Base-by-base conservation (phyloP, 805 yeast species). In the Martiniozyma abietophila region DNA sequence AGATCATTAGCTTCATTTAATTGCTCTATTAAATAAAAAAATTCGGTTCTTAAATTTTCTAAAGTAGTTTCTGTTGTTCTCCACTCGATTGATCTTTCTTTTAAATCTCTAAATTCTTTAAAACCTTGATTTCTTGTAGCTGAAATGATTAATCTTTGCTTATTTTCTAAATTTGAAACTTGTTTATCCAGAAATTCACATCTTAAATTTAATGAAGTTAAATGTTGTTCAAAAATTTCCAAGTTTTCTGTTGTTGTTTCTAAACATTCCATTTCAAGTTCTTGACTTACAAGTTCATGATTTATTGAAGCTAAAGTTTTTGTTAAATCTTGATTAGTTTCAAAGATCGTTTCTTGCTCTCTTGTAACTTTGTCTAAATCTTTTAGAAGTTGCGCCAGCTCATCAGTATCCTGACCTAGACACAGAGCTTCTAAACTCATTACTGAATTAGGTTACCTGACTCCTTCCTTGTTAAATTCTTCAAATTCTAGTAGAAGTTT, bases 1-100 rank as follows among this genome's bases (percentile, higher is more conserved):
- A 39, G 34, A 4, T 42, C 41, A 30, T 50, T 52, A 3, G 52
- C 48, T 6, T 45, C 28, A 17, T 29, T 27, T 8, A 50, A 35
- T 34, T 53, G 59, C 11, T 45, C 45, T n/a, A 35, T 51, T 8
- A 66, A 36, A 35, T 59, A 62, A 12, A 53, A 49, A 37, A 54
- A 66, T 40, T 67, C 73, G 30, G 61, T 45, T 23, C 54, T 53
- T 16, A 67, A 34, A 39, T 67, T 67, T 15, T 65, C 69, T 28
- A 64, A 47, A 3, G 71, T 67, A 2, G 70, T 65, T 33, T 64
- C 67, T 0, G 64, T 58, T 4, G 69, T 63, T 50, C 61, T 55
- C 67, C 67, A 62, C 36, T 64, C 63, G 20, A 64, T 44, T 26
- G 26, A 21, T 10, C 21, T 22, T 31, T 59, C 62, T 36, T 49